phyloP scores from a whole-genome alignment of 805 yeast genomes.

The Cyberlindnera euphorbiae region DNA sequence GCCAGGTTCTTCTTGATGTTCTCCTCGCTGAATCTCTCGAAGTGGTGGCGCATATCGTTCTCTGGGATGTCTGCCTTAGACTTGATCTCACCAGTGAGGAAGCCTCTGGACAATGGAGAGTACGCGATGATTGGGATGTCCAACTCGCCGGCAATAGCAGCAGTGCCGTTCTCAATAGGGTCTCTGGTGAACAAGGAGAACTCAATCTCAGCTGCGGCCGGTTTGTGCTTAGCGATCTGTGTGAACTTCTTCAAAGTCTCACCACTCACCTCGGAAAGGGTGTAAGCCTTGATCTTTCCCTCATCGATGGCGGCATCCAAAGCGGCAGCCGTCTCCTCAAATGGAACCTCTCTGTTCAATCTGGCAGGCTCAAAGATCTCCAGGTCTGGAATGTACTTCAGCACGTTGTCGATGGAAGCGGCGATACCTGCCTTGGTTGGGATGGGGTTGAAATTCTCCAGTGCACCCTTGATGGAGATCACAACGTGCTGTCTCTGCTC shows the following conservation, averaged over 20 bases:
- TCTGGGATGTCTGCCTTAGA: conserved; percentile 43
- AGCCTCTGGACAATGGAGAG: conserved; percentile 80
- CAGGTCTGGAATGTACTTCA: conserved; percentile 37
- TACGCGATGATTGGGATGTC: conserved; percentile 70
- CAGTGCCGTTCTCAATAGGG: conserved; percentile 56
- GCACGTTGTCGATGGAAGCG: conserved; percentile 42
- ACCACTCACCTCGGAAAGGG: conserved; percentile 69
- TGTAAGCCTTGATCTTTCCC: conserved; percentile 65
- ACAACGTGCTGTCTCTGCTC: conserved; percentile 50
- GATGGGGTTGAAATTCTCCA: conserved; percentile 38
- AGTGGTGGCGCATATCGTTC: conserved; percentile 46
- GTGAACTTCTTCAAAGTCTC: conserved; percentile 57
- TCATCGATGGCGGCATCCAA: conserved; percentile 54
- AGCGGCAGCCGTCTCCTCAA: conserved; percentile 53
- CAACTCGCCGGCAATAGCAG: conserved; percentile 50
- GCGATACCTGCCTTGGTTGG: conserved; percentile 45
- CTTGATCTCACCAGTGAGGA: conserved; percentile 59
- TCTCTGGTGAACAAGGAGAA: conserved; percentile 67
- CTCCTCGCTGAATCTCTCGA: conserved; percentile 59
- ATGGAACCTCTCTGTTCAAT: conserved; percentile 50
- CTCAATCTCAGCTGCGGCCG: conserved; percentile 74
- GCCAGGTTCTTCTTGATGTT: conserved; percentile 50
- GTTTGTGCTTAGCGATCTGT: conserved; percentile 42
- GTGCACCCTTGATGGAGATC: conserved; percentile 69
- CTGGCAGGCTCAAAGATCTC: conserved; percentile 74